A percentile compares a stretch with the other conserved stretches of the same genome.
phyloP scores from a whole-genome alignment of 768 basidiomycete genomes.

The Tulasnella sp. region DNA sequence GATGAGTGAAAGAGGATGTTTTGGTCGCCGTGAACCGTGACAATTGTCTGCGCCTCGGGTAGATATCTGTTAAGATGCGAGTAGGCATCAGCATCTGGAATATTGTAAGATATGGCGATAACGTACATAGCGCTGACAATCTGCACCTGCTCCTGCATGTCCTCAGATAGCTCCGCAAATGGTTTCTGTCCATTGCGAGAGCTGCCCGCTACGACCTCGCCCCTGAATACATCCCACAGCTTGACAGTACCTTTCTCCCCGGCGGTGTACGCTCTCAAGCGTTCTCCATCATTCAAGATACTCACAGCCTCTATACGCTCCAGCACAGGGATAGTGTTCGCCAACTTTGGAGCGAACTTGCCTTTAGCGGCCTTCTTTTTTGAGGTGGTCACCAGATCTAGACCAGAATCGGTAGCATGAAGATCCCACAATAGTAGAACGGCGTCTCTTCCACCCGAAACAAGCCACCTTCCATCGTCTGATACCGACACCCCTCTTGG shows the following conservation, averaged over 20 bases:
- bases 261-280: slow-evolving; percentile 69
- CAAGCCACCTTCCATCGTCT: slow-evolving; percentile 73
- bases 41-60: slow-evolving; percentile 47
- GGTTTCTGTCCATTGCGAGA: slow-evolving; percentile 34
- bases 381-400: slow-evolving; percentile 16
- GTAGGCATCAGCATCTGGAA: background rate
- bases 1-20: slow-evolving; percentile 90
- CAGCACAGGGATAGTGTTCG: slow-evolving; percentile 69
- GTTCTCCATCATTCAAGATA: slow-evolving; percentile 29
- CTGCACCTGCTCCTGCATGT: slow-evolving; percentile 71
- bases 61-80: slow-evolving; percentile 46
- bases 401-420: slow-evolving; percentile 22
- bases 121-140: slow-evolving; percentile 75
- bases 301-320: slow-evolving; percentile 77
- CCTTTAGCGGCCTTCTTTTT: slow-evolving; percentile 15
- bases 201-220: slow-evolving; percentile 38
- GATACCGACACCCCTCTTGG: slow-evolving; percentile 83
- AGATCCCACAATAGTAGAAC: slow-evolving; percentile 92
- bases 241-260: slow-evolving; percentile 81
- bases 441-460: slow-evolving; percentile 87
- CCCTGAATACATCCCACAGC: slow-evolving; percentile 71
- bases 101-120: background rate
- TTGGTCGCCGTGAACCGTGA: slow-evolving; percentile 90
- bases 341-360: slow-evolving; percentile 37
- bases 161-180: slow-evolving; percentile 33